These are phyloP conservation scores for Fonsecaea monophora DNA, from an alignment of 2,329 filamentous ascomycete species.

Conservation along the genomic window DNA sequence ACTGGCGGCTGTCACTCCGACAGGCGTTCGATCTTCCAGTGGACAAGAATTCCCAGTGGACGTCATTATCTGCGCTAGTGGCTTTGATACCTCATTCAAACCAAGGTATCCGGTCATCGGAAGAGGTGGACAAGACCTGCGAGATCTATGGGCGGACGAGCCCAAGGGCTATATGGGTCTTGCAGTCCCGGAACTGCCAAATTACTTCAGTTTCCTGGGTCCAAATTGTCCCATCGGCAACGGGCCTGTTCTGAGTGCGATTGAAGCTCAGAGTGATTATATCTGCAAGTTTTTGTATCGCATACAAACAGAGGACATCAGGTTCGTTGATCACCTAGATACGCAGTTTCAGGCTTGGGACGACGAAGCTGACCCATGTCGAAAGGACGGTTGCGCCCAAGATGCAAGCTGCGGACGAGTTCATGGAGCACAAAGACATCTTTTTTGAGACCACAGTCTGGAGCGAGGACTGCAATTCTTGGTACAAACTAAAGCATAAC, in stretches of 20 bases:
- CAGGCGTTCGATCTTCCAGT: slow-evolving; percentile 50
- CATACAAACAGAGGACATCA: slow-evolving; percentile 47
- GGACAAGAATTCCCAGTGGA: slow-evolving; percentile 46
- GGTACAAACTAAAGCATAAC: slow-evolving; percentile 15
- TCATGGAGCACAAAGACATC: slow-evolving; percentile 22
- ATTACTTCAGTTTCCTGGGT: slow-evolving; percentile 44
- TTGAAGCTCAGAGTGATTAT: slow-evolving; percentile 47
- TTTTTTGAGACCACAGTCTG: slow-evolving; percentile 22
- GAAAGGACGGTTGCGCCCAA: slow-evolving; percentile 41
- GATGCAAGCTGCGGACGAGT: slow-evolving; percentile 28
- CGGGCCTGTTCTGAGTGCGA: slow-evolving; percentile 42
- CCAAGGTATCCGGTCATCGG: no score
- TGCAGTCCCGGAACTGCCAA: slow-evolving; percentile 54
- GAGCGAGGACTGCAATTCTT: slow-evolving; percentile 10
- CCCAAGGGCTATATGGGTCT: slow-evolving; percentile 54
- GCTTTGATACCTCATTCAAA: slow-evolving; percentile 30
- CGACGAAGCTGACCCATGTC: no score
- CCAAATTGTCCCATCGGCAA: slow-evolving; percentile 42
- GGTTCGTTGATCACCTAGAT: no score
- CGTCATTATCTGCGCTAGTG: slow-evolving; percentile 47
- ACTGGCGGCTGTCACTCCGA: slow-evolving; percentile 46
- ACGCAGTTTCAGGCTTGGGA: no score
- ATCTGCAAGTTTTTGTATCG: slow-evolving; percentile 45
- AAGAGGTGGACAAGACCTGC: no score
- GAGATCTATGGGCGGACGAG: slow-evolving; percentile 42